Conservation (phyloP, 495 filamentous ascomycete genomes). For the Tetracladium setigerum region DNA sequence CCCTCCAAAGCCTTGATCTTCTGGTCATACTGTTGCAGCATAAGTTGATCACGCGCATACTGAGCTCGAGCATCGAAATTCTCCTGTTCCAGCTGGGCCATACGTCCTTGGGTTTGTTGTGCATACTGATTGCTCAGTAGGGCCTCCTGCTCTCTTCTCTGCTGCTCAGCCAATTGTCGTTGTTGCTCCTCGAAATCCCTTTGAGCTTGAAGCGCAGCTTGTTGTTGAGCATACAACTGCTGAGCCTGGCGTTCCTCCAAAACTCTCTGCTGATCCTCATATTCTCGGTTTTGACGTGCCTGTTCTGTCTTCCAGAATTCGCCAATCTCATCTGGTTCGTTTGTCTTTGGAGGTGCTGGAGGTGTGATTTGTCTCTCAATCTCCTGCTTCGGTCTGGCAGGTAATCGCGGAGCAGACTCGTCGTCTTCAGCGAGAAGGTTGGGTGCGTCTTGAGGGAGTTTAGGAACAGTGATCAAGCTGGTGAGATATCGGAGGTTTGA, state of each 20-base stretch:
- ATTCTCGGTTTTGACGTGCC: slow-evolving; percentile 82
- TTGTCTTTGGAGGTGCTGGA: slow-evolving; percentile 49
- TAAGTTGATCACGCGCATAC: slow-evolving; percentile 91
- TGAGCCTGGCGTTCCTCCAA: slow-evolving; percentile 77
- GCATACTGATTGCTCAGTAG: slow-evolving; percentile 79
- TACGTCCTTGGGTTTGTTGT: slow-evolving; percentile 83
- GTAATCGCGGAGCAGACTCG: slow-evolving; percentile 74
- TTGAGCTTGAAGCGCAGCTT: slow-evolving; percentile 75
- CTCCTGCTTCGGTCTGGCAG: slow-evolving; percentile 69
- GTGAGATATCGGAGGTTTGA: slow-evolving; percentile 95
- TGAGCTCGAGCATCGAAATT: slow-evolving; percentile 91
- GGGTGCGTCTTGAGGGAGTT: slow-evolving; percentile 89
- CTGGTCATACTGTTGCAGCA: slow-evolving; percentile 94
- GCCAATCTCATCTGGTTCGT: slow-evolving; percentile 89
- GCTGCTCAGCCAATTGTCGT: slow-evolving; percentile 77
- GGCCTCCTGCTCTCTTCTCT: slow-evolving; percentile 83
- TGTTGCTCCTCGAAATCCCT: slow-evolving; percentile 94
- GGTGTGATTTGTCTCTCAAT: slow-evolving; percentile 59
- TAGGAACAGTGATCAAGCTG: slow-evolving; percentile 90
- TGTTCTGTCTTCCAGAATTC: slow-evolving; percentile 98
- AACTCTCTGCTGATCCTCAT: slow-evolving; percentile 83
- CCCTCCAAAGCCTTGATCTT: slow-evolving; percentile 86
- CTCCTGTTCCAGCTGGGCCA: slow-evolving; percentile 91
- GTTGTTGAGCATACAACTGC: slow-evolving; percentile 55
- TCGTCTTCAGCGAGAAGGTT: slow-evolving; percentile 71